A percentile compares a stretch with the other conserved stretches of the same genome.
Evolutionary conservation across 1,284 basidiomycete genomes (phyloP).

Genomic region (Gomphus sp.): DNA sequence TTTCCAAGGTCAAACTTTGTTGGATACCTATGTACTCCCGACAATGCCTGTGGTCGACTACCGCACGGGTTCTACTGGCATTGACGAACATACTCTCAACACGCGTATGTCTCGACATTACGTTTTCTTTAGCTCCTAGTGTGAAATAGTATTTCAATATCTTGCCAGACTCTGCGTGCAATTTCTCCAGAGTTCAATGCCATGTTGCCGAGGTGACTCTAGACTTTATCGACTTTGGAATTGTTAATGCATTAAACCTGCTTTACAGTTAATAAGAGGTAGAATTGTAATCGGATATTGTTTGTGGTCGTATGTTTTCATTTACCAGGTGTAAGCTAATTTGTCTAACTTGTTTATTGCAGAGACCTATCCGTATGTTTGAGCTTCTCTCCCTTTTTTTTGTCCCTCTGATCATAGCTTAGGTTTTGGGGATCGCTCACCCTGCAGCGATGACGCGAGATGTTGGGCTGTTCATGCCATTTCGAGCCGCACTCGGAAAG

Average conservation of each 20-base stretch:
- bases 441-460: conserved; percentile 70
- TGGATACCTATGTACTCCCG: conserved; percentile 56
- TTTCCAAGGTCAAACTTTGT: conserved; percentile 45
- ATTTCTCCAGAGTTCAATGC: conserved; percentile 55
- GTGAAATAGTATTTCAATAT: conserved; percentile 15
- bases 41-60: conserved; percentile 68
- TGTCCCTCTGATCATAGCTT: neutral
- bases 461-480: conserved; percentile 71
- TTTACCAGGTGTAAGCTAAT: neutral
- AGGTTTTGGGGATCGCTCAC: conserved; percentile 76
- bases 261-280: conserved; percentile 37
- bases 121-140: neutral
- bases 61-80: conserved; percentile 62
- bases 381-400: conserved; percentile 7
- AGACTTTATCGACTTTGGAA: no score
- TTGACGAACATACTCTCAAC: conserved; percentile 43
- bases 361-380: conserved; percentile 11
- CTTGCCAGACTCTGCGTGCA: conserved; percentile 34
- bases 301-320: conserved; percentile 36
- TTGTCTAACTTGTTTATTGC: neutral
- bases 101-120: conserved; percentile 28
- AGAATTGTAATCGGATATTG: conserved; percentile 66
- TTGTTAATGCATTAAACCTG: neutral
- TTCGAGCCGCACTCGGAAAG: conserved; percentile 56
- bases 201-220: conserved; percentile 36